Evolutionary conservation across 2,329 filamentous ascomycete species (phyloP).

Genomic region (Phyllosticta citrichinensis): DNA sequence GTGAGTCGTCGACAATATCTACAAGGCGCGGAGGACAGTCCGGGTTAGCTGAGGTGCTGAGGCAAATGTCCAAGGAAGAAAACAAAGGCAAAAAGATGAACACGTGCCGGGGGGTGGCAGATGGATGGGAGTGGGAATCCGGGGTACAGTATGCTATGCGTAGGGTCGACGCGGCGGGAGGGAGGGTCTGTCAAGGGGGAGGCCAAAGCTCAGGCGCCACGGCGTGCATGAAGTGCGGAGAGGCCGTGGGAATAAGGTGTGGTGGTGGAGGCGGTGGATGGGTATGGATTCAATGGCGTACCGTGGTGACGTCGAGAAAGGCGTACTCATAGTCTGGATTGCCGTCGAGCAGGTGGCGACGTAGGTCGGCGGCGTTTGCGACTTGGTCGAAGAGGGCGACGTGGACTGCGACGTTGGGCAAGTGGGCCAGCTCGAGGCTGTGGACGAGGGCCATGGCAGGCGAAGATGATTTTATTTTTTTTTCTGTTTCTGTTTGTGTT

Average conservation of each 20-base stretch:
- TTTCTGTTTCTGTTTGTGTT: background rate
- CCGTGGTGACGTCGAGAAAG: constrained; percentile 75
- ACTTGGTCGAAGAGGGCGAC: constrained; percentile 67
- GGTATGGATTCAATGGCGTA: constrained; percentile 28
- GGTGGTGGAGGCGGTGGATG: background rate
- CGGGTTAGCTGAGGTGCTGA: background rate
- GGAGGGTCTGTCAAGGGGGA: too few species aligned
- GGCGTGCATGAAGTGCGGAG: background rate
- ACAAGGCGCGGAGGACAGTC: background rate
- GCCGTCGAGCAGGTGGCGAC: constrained; percentile 72
- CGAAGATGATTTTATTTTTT: background rate
- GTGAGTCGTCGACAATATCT: constrained; percentile 65
- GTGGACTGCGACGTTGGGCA: constrained; percentile 61
- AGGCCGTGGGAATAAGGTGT: background rate
- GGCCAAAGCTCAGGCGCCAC: background rate
- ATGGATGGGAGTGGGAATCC: background rate
- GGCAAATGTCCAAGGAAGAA: background rate
- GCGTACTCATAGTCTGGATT: constrained; percentile 88
- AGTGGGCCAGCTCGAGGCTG: constrained; percentile 63
- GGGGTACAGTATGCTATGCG: too few species aligned
- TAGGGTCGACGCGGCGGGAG: too few species aligned
- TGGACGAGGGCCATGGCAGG: constrained; percentile 47
- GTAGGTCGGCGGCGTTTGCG: constrained; percentile 65
- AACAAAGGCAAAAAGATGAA: background rate
- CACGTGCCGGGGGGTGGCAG: background rate